These are phyloP conservation scores for Onygena corvina DNA, from an alignment of 2,329 filamentous ascomycete species.

Conservation along the genomic window DNA sequence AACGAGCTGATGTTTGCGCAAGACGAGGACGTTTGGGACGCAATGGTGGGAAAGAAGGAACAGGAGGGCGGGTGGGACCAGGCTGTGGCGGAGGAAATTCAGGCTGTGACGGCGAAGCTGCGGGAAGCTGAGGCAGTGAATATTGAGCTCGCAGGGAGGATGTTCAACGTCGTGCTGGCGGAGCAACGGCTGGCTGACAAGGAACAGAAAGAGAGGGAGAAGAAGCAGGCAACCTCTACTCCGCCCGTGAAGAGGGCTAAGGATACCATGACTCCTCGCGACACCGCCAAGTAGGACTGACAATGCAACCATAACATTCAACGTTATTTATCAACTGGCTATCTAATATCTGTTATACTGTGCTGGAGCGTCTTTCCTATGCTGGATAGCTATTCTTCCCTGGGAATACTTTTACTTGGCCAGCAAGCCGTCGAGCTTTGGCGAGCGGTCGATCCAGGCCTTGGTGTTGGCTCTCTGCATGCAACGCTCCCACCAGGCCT, in stretches of 20 bases:
- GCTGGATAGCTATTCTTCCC: neutral
- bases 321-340: neutral
- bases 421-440: neutral
- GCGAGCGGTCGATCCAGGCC: slow-evolving; percentile 2
- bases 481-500: slow-evolving; percentile 30
- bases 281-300: neutral
- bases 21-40: slow-evolving; percentile 35
- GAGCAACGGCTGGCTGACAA: slow-evolving; percentile 28
- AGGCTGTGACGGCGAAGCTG: slow-evolving; percentile 19
- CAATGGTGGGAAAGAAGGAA: slow-evolving; percentile 16
- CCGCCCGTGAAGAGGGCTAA: no score
- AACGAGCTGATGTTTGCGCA: slow-evolving; percentile 24
- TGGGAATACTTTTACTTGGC: neutral
- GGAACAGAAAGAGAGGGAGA: slow-evolving; percentile 19
- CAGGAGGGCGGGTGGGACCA: slow-evolving; percentile 19
- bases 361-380: neutral
- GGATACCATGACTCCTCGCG: no score
- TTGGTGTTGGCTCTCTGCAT: slow-evolving; percentile 8
- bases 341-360: neutral
- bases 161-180: slow-evolving; percentile 32
- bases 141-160: slow-evolving; percentile 22
- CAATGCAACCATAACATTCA: neutral
- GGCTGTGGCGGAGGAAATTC: slow-evolving; percentile 12
- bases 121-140: slow-evolving; percentile 21
- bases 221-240: neutral